Base-by-base conservation (phyloP, 1,284 basidiomycete species). In the Hemileia vastatrix region DNA sequence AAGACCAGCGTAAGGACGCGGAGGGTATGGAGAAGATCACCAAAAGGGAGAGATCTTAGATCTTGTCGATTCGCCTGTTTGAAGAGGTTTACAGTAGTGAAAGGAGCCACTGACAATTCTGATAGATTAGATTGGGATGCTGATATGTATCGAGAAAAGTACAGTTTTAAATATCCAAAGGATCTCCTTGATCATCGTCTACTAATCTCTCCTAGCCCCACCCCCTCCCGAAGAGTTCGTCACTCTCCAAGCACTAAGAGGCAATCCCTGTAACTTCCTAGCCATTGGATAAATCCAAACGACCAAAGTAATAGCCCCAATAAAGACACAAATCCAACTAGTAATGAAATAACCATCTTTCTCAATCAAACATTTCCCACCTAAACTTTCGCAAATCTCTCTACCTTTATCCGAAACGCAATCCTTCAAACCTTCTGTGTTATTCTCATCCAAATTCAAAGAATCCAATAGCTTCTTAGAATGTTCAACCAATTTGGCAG, bases 301-400 rank as follows among this genome's bases (percentile, higher is more conserved):
- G 0, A 73, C 49, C 45, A 75, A 64, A 19, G 71, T 43, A 11
- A 66, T 57, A 1, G 64, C 54, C 0, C 73, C 73, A 2, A 74
- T 27, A 5, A 64, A 64, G 2, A 75, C 69, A 49, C 73, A 75
- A 9, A 72, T 52, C 15, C 67, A 69, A 5, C 64, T 69, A 2
- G 72, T 75, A 56, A 65, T 67, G 49, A 71, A 75, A 58, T 75
- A 75, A 0, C 73, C 73, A 36, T 75, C 73, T 3, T 66, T 52
- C 18, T 70, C 60, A n/a, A 72, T 66, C n/a, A 48, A 23, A 63
- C 73, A 75, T 13, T 47, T 47, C 8, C 73, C 73, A 4, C 70
- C 71, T 0, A 67, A 59, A 1, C 66, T 62, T 6, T 63, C 60
- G 61, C 73, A 75, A 1, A 65, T 66, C 6, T 67, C 64, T 49